These are phyloP conservation scores for Russula compacta DNA, from an alignment of 768 basidiomycete species.

Conservation along the genomic window DNA sequence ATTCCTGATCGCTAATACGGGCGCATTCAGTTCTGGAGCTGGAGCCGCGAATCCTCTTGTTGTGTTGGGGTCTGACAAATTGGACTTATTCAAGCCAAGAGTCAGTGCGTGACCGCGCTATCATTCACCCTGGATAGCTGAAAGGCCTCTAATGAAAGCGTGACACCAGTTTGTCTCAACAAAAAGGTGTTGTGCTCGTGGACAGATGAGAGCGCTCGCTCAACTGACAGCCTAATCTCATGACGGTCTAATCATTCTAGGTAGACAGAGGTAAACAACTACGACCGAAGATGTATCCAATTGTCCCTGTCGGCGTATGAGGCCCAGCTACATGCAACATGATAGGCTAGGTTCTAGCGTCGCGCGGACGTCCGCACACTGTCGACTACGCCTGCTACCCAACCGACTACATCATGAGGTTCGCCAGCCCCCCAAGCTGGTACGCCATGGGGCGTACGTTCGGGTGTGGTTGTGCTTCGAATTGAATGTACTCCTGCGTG, in stretches of 20 bases:
- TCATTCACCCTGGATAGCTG: no score
- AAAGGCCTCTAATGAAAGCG: no score
- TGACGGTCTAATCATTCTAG: background rate
- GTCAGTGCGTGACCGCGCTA: no score
- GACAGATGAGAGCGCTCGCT: background rate
- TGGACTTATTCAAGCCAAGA: no score
- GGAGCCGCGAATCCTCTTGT: no score
- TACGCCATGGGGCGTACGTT: conserved; percentile 93
- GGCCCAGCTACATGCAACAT: background rate
- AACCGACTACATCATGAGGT: conserved; percentile 52
- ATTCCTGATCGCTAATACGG: no score
- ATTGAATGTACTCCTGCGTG: conserved; percentile 64
- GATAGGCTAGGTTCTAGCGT: background rate
- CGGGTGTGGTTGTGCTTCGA: conserved; percentile 82
- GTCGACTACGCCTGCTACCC: background rate
- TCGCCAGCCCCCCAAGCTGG: conserved; percentile 53
- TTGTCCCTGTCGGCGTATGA: background rate
- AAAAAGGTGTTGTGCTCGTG: background rate
- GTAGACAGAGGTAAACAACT: background rate
- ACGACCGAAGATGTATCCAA: background rate
- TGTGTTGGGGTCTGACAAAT: no score
- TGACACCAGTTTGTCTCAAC: background rate
- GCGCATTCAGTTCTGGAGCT: no score
- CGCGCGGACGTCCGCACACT: background rate
- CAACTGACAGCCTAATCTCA: no score